Evolutionary conservation across 1,284 basidiomycete genomes (phyloP), one percentile per base, ranked within the genome.

Genomic region (Marasmius fiardii): DNA sequence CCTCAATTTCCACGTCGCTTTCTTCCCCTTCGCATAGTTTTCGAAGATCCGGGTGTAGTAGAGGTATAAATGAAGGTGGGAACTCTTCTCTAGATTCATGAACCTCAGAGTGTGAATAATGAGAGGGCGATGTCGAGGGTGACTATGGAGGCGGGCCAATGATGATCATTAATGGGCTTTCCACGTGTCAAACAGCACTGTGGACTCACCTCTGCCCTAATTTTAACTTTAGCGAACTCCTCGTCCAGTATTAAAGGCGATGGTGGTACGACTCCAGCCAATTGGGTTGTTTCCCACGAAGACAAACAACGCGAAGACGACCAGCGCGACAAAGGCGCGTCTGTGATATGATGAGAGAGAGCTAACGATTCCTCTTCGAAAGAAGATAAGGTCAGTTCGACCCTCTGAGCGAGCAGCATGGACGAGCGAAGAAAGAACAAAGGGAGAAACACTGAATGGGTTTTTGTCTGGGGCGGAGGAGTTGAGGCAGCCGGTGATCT

Each of bases 371-470:
- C 33, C n/a, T 12, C 33, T 26, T 26, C 28, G 28, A 31, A 28
- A 7, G 47, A 31, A 28, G 47, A n/a, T 11, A 49, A 28, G 12
- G 47, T 31, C 47, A 49, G 14, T 8, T 49, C 47, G n/a, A 26
- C 26, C 47, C 47, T 26, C 31, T 49, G 47, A 20, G 47, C 47
- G 47, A 49, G 47, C 28, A 49, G 16, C n/a, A 23, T 45, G 44
- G 26, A 20, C 12, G 28, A 33, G n/a, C 16, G 20, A 41, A 41
- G 14, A 7, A 41, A n/a, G 39, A 41, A 41, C 1, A n/a, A 41
- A n/a, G n/a, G n/a, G n/a, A n/a, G n/a, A n/a, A n/a, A n/a, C n/a
- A n/a, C n/a, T n/a, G n/a, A n/a, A 41, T 16, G 4, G 39, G 39
- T 14, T 14, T 7, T 41, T 41, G 20, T 41, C 5, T 7, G 11